These are phyloP conservation scores for Rhododendron simsii DNA, from an alignment of 148 eudicot genomes.

Conservation along the genomic window DNA sequence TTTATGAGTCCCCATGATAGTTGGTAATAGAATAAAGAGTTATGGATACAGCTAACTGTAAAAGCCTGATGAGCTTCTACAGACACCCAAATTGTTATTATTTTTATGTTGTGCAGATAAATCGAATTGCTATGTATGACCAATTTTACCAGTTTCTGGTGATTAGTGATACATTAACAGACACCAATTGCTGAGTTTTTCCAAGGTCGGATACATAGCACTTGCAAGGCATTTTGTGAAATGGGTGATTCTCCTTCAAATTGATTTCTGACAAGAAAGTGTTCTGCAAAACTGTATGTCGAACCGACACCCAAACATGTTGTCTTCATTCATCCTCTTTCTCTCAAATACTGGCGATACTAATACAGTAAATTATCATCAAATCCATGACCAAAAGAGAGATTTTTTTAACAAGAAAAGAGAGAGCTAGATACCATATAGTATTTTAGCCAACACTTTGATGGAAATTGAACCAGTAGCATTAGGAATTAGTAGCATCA, in stretches of 20 bases:
- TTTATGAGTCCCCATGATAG: too few relatives aligned
- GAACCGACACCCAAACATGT: not conserved
- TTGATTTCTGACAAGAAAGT: not conserved
- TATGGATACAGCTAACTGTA: too few relatives aligned
- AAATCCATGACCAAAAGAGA: not conserved
- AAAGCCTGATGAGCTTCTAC: too few relatives aligned
- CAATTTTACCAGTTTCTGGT: too few relatives aligned
- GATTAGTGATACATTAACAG: too few relatives aligned
- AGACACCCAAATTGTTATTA: too few relatives aligned
- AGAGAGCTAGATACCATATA: not conserved
- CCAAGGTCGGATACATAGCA: not conserved
- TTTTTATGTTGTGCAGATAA: too few relatives aligned
- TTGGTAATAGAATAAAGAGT: too few relatives aligned
- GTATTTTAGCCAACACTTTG: slow-evolving; percentile 22
- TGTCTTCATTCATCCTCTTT: not conserved
- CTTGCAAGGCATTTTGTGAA: not conserved
- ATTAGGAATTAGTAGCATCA: not conserved
- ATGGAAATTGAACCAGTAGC: slow-evolving; percentile 16
- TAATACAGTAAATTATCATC: slow-evolving; percentile 3
- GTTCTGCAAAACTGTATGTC: not conserved
- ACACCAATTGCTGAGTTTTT: too few relatives aligned
- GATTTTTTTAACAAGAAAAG: not conserved
- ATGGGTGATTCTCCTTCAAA: not conserved
- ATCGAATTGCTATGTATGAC: too few relatives aligned
- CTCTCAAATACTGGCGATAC: not conserved